Base-by-base conservation (phyloP, 192 early-diverging fungal species). In the Podila minutissima region DNA sequence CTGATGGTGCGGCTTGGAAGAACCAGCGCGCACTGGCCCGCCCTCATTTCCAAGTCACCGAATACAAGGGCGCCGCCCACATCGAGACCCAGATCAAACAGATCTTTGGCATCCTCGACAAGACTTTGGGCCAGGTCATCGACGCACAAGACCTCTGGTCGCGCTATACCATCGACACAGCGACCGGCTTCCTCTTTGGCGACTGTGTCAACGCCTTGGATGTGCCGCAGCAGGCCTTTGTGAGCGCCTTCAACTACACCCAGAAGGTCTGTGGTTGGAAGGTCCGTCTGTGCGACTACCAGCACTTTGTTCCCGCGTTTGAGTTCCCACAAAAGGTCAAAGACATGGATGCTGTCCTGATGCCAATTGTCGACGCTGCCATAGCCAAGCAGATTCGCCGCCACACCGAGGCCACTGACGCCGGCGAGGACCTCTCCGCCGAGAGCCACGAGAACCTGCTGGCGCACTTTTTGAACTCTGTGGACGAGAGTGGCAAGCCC, bases 41-140 rank as follows among this genome's bases (percentile, higher is more conserved):
- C n/a, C 77, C 77, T 41, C 77, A 81, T n/a, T 81, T 81, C 67
- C 77, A 81, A 24, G 77, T 81, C 32, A 81, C 77, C 6, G 77
- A 81, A 41, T 81, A 81, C 67, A 81, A 81, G 67, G 77, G 77
- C 2, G 77, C 77, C 5, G 77, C 77, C 20, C 77, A 81, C 37
- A 81, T 81, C 65, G 77, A 81, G 66, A 81, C 77, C 10, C 77
- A 81, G 29, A 81, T 81, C 49, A 73, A 81, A 67, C 77, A 81
- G 31, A 71, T 81, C 66, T 81, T 72, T 66, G 71, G 77, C 20
- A 81, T 81, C 51, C 62, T 81, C 20, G 67, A 81, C 58, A 57
- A 73, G 49, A 38, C 70, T 10, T 64, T 81, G 0, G 77, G 77
- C 50, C 66, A 68, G 5, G 46, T 64, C 8, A 59, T 81, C 28